phyloP scores from a whole-genome alignment of 2,329 filamentous ascomycete genomes.

The Aquanectria penicillioides region DNA sequence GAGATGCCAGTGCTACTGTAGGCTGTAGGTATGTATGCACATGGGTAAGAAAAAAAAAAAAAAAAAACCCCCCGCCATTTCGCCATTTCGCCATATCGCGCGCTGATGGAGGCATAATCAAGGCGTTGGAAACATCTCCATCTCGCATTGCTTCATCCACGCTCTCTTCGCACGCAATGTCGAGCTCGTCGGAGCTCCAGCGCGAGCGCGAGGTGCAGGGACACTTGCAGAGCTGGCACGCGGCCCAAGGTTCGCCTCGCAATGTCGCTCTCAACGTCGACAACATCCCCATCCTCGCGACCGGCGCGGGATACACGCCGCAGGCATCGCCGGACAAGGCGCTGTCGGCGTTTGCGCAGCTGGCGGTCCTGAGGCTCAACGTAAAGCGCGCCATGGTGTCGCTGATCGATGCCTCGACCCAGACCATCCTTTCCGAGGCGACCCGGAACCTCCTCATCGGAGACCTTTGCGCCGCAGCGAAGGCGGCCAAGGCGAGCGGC shows the following conservation, averaged over 20 bases:
- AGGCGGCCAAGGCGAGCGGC: not conserved
- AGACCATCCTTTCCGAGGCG: conserved; percentile 63
- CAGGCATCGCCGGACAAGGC: conserved; percentile 48
- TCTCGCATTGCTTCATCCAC: not conserved
- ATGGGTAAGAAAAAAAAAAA: not conserved
- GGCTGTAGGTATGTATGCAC: not conserved
- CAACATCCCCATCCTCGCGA: conserved; percentile 41
- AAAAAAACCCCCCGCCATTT: too few relatives aligned
- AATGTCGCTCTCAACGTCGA: conserved; percentile 46
- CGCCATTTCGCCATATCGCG: not conserved
- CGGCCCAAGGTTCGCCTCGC: conserved; percentile 45
- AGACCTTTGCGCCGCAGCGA: conserved; percentile 34
- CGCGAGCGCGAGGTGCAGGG: conserved; percentile 46
- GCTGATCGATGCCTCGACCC: conserved; percentile 55
- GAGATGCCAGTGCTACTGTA: too few relatives aligned
- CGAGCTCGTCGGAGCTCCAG: conserved; percentile 40
- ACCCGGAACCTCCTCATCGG: conserved; percentile 56
- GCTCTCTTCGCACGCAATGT: conserved; percentile 28
- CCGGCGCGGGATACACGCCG: conserved; percentile 45
- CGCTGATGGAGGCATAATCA: not conserved
- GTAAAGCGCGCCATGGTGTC: conserved; percentile 61
- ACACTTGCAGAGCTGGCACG: conserved; percentile 45
- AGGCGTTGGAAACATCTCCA: not conserved
- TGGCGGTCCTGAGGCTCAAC: conserved; percentile 58
- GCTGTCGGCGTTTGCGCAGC: conserved; percentile 60